Percentiles rank a stretch among this genome's conserved stretches.
phyloP scores from a whole-genome alignment of 1,284 basidiomycete genomes.

The Amanita bisporigera region DNA sequence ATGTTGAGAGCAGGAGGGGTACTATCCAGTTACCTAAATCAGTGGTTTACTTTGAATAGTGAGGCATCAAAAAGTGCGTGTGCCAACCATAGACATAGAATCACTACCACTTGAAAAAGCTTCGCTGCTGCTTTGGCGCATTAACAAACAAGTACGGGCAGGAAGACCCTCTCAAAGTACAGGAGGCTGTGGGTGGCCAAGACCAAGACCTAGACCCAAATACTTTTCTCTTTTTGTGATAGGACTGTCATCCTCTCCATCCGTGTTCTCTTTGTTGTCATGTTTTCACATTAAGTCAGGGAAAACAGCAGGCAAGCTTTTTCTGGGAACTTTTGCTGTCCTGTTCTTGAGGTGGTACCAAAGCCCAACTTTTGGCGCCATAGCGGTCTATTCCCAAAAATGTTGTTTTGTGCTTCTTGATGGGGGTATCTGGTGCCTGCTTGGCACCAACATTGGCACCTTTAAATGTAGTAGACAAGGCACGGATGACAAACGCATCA shows the following conservation, averaged over 20 bases:
- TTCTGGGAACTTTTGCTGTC: constrained; percentile 61
- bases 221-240: constrained; percentile 59
- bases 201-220: constrained; percentile 68
- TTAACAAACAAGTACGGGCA: constrained; percentile 60
- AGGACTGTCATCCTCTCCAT: constrained; percentile 63
- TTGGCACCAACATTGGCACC: constrained; percentile 55
- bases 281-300: constrained; percentile 43
- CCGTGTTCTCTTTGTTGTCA: constrained; percentile 48
- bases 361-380: constrained; percentile 69
- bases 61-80: no score
- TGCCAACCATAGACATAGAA: constrained; percentile 58
- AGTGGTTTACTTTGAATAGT: background rate
- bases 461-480: constrained; percentile 63
- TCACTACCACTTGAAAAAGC: constrained; percentile 78
- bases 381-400: constrained; percentile 62
- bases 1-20: constrained; percentile 53
- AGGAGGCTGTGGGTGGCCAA: constrained; percentile 59
- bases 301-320: constrained; percentile 76
- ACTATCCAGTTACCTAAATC: constrained; percentile 48
- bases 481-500: constrained; percentile 73
- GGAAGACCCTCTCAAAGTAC: constrained; percentile 40
- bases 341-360: constrained; percentile 57
- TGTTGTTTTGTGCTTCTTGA: constrained; percentile 70
- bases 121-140: constrained; percentile 77
- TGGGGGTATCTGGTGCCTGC: constrained; percentile 76